Evolutionary conservation across 108 stramenopile genomes (phyloP).

Genomic region (Nannochloropsis gaditana): DNA sequence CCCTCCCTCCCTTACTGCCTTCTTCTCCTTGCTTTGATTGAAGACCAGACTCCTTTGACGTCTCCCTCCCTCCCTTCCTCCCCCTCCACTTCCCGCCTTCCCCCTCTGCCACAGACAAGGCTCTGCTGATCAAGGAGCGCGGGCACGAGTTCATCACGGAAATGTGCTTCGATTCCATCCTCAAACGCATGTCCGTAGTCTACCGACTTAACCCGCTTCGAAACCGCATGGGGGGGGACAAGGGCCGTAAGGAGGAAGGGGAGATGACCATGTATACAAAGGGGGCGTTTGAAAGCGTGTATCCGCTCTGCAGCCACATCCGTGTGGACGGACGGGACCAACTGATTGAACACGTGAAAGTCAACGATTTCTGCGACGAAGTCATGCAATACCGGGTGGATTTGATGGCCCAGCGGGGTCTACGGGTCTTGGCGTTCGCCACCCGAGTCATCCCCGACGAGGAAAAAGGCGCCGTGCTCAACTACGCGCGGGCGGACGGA

Average conservation of each 20-base stretch:
- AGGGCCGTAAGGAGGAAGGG: conserved; percentile 1
- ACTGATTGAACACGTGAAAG: background rate
- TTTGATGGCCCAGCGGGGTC: background rate
- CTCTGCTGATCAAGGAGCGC: background rate
- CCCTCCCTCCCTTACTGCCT: background rate
- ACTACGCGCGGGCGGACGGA: background rate
- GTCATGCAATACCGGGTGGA: background rate
- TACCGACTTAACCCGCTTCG: background rate
- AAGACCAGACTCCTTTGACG: background rate
- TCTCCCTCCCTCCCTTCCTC: background rate
- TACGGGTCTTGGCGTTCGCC: conserved; percentile 23
- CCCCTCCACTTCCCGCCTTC: background rate
- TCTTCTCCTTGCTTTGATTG: background rate
- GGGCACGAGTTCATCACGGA: background rate
- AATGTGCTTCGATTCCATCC: background rate
- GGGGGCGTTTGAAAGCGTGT: background rate
- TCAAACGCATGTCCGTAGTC: background rate
- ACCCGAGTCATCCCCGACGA: conserved; percentile 11
- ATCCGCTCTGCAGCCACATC: background rate
- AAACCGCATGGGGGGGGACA: background rate
- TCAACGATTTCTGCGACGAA: conserved; percentile 6
- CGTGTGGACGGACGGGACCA: background rate
- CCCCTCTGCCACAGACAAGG: background rate
- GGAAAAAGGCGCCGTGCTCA: background rate
- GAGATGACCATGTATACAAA: background rate